Evolutionary conservation across 805 yeast species (phyloP), one percentile per base, ranked within the genome.

Genomic region (Spathaspora passalidarum): DNA sequence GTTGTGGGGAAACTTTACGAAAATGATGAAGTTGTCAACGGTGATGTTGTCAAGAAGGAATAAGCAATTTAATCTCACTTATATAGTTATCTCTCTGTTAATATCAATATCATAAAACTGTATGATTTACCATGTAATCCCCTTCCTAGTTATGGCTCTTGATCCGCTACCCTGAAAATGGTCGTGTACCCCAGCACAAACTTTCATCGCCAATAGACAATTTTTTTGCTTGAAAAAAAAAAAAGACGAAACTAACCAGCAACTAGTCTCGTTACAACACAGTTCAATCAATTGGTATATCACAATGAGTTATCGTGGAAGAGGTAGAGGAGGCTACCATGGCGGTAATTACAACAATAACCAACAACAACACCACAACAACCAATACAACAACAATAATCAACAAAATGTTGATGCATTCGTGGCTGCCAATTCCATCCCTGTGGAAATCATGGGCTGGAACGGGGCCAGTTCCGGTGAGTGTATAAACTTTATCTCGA

Each of bases 371-470:
- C 42, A 43, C 13, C 38, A 42, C 1, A 42, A 46, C 21, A 32
- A n/a, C 9, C 35, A 39, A 17, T 25, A 29, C 13, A 39, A 44
- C 29, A 49, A 48, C 19, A 26, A 47, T 49, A 47, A 42, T 10
- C 59, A 53, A 25, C 62, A 58, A 46, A 60, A 55, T 41, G 54
- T 56, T 40, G 60, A 60, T 43, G 61, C 62, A 40, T 65, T 57
- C 51, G 62, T 57, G 45, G 49, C 60, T 9, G 61, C 59, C 16
- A 71, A 67, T 50, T 50, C 66, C 26, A 70, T 79, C 4, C 69
- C 76, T 2, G 75, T 89, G 9, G 88, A 86, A 51, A 74, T 89
- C 9, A 67, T 74, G 32, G 88, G 90, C 38, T 90, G 97, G 97
- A 82, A 85, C 49, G 87, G 88, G 49, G 95, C 90, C 1, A 62